Base-by-base conservation (phyloP, 768 basidiomycete genomes). In the Kwoniella heveanensis region DNA sequence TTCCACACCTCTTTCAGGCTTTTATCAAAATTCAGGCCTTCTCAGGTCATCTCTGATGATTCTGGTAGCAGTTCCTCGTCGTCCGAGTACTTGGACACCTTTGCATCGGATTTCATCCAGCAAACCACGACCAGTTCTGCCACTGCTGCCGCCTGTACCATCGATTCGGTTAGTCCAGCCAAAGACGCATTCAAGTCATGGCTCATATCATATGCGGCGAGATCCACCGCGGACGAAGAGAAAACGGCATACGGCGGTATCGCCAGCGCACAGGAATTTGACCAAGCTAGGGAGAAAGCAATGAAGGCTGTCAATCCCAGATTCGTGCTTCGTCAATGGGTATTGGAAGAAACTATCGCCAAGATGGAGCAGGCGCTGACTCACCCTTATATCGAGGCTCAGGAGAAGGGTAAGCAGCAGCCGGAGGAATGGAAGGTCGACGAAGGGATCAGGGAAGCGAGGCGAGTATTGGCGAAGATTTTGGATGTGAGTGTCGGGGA, bases 281-380 rank as follows among this genome's bases (percentile, higher is more conserved):
- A 66, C 30, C 54, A 29, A n/a, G 53, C 46, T 12, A 62, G 77
- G 54, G 55, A 32, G 36, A 60, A 49, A 21, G 65, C 46, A 36
- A 85, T 86, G 81, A 84, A 82, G 65, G 77, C 66, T 24, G 86
- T 83, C 27, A 99, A 99, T 76, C 96, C 96, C 19, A 83, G 93
- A 36, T 98, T 99, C 80, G 87, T 95, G 32, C 80, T 98, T 63
- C 83, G 96, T 64, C 96, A 98, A 80, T 98, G 96, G 96, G 82
- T 98, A 9, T 83, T 99, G 32, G 93, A 98, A 77, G 94, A 98
- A 74, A 88, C 91, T 24, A 98, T 98, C 74, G 80, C 81, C 65
- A 85, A 85, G 67, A 85, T 92, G 1, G 90, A 92, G 59, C 49
- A 56, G 49, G 47, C 30, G 13, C 44, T 64, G 19, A 64, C 55